Conservation (phyloP, 768 basidiomycete genomes). For the Lentinula aciculospora region DNA sequence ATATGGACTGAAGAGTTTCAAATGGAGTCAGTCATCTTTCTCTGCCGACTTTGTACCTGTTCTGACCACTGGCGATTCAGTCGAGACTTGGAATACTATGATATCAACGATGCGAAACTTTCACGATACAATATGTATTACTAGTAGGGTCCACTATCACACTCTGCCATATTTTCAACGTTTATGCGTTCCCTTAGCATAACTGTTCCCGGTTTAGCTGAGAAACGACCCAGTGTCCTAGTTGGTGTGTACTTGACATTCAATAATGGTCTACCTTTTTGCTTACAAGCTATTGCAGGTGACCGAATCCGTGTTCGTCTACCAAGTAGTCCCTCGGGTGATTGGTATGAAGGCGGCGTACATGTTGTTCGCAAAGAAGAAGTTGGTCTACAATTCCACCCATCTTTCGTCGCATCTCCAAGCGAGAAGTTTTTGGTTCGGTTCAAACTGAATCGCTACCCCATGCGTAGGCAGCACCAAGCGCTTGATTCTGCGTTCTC, state of each 20-base stretch:
- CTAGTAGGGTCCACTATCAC: conserved; percentile 27
- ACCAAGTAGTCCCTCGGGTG: conserved; percentile 28
- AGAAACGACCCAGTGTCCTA: conserved; percentile 52
- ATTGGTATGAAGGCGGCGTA: conserved; percentile 58
- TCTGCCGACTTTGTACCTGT: not conserved
- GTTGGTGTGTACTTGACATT: conserved; percentile 33
- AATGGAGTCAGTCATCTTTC: conserved; percentile 28
- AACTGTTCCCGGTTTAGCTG: conserved; percentile 45
- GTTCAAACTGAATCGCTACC: conserved; percentile 53
- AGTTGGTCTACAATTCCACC: conserved; percentile 47
- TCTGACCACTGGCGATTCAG: conserved; percentile 17
- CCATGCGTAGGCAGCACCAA: conserved; percentile 54
- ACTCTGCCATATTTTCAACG: not conserved
- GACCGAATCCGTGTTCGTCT: conserved; percentile 50
- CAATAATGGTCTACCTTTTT: not conserved
- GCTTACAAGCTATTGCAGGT: conserved; percentile 24
- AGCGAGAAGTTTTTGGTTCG: conserved; percentile 41
- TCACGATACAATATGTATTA: conserved; percentile 26
- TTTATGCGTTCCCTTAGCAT: conserved; percentile 21
- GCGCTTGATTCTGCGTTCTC: conserved; percentile 42
- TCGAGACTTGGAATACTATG: conserved; percentile 30
- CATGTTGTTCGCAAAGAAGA: conserved; percentile 42
- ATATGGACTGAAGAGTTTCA: conserved; percentile 52
- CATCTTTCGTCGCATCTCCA: conserved; percentile 31
- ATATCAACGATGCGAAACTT: conserved; percentile 26